These are phyloP conservation scores for Naganishia onofrii DNA, from an alignment of 768 basidiomycete species.

Conservation along the genomic window DNA sequence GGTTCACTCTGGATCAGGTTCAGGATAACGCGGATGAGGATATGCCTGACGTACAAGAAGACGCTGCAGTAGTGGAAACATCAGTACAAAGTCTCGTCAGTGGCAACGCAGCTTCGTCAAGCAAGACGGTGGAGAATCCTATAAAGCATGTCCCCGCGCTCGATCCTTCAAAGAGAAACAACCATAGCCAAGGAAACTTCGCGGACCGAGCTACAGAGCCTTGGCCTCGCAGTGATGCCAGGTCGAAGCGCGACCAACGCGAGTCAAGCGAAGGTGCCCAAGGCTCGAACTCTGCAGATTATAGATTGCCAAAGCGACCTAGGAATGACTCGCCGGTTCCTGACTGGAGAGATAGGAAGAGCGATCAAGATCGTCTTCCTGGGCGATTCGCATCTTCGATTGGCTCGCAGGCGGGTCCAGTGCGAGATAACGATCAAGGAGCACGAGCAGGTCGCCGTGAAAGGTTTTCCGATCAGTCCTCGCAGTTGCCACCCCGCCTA, in stretches of 20 bases:
- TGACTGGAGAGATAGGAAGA: neutral
- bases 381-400: too few species aligned
- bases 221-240: too few species aligned
- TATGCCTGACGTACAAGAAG: neutral
- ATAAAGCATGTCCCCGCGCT: too few species aligned
- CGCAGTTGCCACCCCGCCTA: neutral
- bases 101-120: too few species aligned
- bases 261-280: neutral
- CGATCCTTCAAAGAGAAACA: neutral
- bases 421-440: neutral
- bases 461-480: neutral
- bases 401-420: too few species aligned
- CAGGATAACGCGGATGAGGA: neutral
- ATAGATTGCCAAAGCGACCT: neutral
- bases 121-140: too few species aligned
- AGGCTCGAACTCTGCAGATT: neutral
- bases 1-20: neutral
- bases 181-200: neutral
- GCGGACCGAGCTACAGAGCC: too few species aligned
- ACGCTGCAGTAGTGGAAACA: neutral
- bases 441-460: neutral
- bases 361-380: too few species aligned
- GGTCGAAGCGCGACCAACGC: neutral
- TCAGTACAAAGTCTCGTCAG: neutral
- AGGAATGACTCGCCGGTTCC: neutral